Conservation (phyloP, 441 rosid species). For the Corymbia calophylla region DNA sequence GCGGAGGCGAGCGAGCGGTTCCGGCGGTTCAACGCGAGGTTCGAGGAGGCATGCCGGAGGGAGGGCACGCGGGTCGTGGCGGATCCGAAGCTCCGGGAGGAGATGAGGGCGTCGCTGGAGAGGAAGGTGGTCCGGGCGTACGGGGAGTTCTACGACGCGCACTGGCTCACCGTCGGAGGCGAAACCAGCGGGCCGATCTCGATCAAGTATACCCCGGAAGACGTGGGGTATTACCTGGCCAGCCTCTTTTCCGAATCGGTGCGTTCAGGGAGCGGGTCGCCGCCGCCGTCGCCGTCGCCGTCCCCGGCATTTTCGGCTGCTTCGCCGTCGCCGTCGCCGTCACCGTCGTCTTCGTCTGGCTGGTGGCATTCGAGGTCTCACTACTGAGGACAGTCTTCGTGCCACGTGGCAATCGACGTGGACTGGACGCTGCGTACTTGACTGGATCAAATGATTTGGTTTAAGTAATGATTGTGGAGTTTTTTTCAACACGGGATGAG, state of each 20-base stretch:
- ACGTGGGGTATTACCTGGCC: conserved; percentile 39
- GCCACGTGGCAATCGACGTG: neutral
- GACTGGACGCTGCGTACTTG: neutral
- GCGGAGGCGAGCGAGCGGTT: conserved; percentile 37
- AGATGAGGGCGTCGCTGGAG: conserved; percentile 38
- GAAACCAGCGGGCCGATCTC: conserved; percentile 8
- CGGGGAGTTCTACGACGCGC: conserved; percentile 43
- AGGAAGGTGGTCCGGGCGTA: conserved; percentile 33
- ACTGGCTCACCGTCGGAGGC: conserved; percentile 15
- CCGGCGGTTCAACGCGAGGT: conserved; percentile 35
- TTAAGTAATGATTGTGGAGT: neutral
- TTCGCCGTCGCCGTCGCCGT: neutral
- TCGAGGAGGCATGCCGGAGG: conserved; percentile 39
- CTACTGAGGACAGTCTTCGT: neutral
- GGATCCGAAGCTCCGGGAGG: conserved; percentile 41
- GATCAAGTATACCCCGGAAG: conserved; percentile 50
- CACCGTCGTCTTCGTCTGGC: neutral
- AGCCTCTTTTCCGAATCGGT: conserved; percentile 27
- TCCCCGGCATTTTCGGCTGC: neutral
- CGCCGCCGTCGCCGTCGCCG: conserved; percentile 16
- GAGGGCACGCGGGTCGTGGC: conserved; percentile 32
- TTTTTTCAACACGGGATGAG: neutral
- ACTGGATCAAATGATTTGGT: neutral
- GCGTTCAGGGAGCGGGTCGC: neutral
- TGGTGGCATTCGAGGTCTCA: neutral